phyloP scores from a whole-genome alignment of 352 stramenopile species.

The Phytophthora sojae region DNA sequence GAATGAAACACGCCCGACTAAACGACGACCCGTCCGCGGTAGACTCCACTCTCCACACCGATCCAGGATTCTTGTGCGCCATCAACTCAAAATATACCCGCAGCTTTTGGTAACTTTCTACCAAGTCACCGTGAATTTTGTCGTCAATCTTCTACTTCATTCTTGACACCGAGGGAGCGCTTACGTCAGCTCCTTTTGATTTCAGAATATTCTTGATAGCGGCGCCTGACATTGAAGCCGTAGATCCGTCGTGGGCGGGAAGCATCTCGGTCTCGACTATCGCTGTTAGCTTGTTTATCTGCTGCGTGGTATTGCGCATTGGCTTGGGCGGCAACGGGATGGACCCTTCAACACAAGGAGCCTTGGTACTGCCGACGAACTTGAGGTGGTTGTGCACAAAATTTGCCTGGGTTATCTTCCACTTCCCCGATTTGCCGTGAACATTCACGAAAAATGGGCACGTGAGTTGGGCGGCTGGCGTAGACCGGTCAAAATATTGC shows the following conservation, averaged over 20 bases:
- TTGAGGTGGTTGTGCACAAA: slow-evolving; percentile 13
- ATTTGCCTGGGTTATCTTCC: slow-evolving; percentile 16
- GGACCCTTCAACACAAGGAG: neutral
- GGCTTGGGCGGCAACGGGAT: neutral
- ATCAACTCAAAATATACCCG: too few species aligned
- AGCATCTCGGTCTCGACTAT: slow-evolving; percentile 5
- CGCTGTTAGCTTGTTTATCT: neutral
- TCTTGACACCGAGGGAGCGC: neutral
- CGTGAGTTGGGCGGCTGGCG: neutral
- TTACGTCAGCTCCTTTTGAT: neutral
- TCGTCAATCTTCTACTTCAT: slow-evolving; percentile 14
- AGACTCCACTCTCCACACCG: too few species aligned
- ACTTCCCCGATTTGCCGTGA: neutral
- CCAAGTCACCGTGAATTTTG: slow-evolving; percentile 8
- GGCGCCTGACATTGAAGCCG: neutral
- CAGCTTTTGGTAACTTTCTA: neutral
- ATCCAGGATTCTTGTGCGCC: too few species aligned
- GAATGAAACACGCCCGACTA: too few species aligned
- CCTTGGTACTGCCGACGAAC: neutral
- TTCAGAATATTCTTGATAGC: slow-evolving; percentile 3
- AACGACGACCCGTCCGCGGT: too few species aligned
- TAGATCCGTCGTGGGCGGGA: neutral
- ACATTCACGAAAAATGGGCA: slow-evolving; percentile 25
- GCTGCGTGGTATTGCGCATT: slow-evolving; percentile 5
- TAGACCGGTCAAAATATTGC: slow-evolving; percentile 7